Evolutionary conservation across 2,329 filamentous ascomycete species (phyloP).

Genomic region (Neofusicoccum laricinum): DNA sequence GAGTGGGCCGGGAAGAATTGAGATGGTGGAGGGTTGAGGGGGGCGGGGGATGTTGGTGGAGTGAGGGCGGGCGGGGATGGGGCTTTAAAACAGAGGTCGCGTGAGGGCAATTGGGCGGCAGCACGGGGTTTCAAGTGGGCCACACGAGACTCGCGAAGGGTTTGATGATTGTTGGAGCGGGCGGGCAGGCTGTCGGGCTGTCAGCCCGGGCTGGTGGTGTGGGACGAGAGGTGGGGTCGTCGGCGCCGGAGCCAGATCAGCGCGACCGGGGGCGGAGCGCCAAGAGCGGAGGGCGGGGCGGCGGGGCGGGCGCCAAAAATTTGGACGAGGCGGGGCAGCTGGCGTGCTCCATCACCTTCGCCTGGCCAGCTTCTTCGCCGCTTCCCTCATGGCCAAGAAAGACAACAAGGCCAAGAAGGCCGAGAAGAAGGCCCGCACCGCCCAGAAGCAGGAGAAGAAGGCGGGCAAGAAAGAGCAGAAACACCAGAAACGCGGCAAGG

Average conservation of each 20-base stretch:
- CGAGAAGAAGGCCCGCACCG: slow-evolving; percentile 53
- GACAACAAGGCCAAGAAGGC: slow-evolving; percentile 54
- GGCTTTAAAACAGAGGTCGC: background rate
- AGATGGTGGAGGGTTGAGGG: background rate
- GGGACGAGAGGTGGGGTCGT: background rate
- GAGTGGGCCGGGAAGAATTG: background rate
- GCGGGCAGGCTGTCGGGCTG: background rate
- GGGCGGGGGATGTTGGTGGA: background rate
- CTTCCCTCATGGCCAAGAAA: slow-evolving; percentile 45
- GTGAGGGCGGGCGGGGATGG: background rate
- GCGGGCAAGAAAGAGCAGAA: slow-evolving; percentile 74
- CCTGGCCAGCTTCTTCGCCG: no score
- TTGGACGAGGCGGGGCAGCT: background rate
- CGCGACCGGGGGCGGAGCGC: background rate
- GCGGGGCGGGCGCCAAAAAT: slow-evolving; percentile 9
- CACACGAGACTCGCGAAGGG: background rate
- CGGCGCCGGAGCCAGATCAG: background rate
- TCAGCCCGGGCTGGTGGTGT: background rate
- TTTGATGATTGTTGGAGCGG: background rate
- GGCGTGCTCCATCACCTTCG: background rate
- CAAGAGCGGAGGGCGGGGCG: background rate
- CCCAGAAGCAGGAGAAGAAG: slow-evolving; percentile 83
- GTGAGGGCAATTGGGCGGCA: background rate
- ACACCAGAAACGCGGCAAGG: slow-evolving; percentile 65
- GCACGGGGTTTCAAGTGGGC: background rate